Conservation (phyloP, 2,329 filamentous ascomycete species). For the Coniochaeta ligniaria region DNA sequence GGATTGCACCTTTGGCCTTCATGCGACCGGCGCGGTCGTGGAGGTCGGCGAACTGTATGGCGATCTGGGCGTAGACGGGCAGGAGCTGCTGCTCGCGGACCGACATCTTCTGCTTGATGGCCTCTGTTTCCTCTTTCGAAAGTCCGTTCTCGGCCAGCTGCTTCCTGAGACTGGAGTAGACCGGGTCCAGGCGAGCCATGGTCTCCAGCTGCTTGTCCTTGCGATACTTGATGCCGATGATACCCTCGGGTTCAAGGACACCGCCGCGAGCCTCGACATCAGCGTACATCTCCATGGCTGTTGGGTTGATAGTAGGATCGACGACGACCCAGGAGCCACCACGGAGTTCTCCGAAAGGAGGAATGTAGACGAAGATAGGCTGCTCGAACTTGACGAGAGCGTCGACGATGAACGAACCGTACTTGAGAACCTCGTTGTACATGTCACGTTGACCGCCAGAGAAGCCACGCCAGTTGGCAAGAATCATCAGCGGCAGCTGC, state of each 20-base stretch:
- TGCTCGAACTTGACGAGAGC: constrained; percentile 98
- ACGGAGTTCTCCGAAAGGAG: constrained; percentile 90
- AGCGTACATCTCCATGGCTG: constrained; percentile 99
- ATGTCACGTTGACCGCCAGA: constrained; percentile 98
- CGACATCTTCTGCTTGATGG: constrained; percentile 77
- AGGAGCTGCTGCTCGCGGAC: constrained; percentile 81
- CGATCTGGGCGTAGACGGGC: constrained; percentile 90
- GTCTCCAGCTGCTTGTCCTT: constrained; percentile 96
- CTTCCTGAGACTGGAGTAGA: constrained; percentile 78
- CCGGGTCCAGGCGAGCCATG: constrained; percentile 86
- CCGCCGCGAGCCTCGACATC: constrained; percentile 91
- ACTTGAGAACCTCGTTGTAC: constrained; percentile 99
- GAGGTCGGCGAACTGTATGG: constrained; percentile 93
- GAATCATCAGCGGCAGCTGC: constrained; percentile 96
- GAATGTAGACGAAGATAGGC: constrained; percentile 98
- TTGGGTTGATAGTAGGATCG: constrained; percentile 94
- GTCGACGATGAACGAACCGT: constrained; percentile 98
- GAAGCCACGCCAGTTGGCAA: constrained; percentile 99
- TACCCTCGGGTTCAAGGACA: constrained; percentile 96
- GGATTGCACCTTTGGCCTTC: constrained; percentile 95
- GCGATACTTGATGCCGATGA: constrained; percentile 97
- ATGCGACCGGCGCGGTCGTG: constrained; percentile 96
- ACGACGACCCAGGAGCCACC: constrained; percentile 99
- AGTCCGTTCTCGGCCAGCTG: constrained; percentile 58
- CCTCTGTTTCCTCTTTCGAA: constrained; percentile 64